Percentiles rank a stretch among this genome's conserved stretches.
phyloP scores from a whole-genome alignment of 371 early-diverging fungal genomes.

The Chytridium lagenaria region DNA sequence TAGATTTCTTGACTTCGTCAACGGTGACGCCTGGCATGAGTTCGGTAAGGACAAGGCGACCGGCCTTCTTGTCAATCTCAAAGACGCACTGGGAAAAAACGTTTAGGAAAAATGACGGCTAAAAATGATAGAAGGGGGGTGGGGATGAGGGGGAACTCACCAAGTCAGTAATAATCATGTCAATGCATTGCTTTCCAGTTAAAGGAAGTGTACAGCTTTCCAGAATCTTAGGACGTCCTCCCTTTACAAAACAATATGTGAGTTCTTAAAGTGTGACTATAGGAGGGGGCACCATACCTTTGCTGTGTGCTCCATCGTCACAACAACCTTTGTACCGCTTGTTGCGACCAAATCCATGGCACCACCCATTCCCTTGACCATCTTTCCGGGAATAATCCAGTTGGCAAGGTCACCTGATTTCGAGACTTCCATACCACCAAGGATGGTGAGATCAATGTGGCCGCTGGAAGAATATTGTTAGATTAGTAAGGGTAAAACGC shows the following conservation, averaged over 20 bases:
- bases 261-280: no score
- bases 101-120: background rate
- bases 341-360: slow-evolving; percentile 74
- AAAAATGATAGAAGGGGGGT: background rate
- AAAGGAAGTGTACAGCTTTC: slow-evolving; percentile 66
- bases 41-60: slow-evolving; percentile 50
- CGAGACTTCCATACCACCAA: slow-evolving; percentile 73
- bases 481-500: background rate
- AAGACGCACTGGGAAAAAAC: slow-evolving; percentile 36
- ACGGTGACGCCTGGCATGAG: slow-evolving; percentile 60
- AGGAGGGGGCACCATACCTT: slow-evolving; percentile 43
- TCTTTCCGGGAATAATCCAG: slow-evolving; percentile 75
- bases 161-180: slow-evolving; percentile 70
- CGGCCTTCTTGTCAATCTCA: slow-evolving; percentile 35
- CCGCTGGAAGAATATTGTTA: slow-evolving; percentile 31
- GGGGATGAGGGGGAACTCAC: slow-evolving; percentile 59
- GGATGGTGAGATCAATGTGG: slow-evolving; percentile 67
- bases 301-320: slow-evolving; percentile 75
- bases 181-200: slow-evolving; percentile 69
- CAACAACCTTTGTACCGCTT: slow-evolving; percentile 64
- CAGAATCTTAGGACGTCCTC: slow-evolving; percentile 69
- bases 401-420: slow-evolving; percentile 71
- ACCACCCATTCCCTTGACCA: slow-evolving; percentile 80
- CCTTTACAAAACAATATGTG: slow-evolving; percentile 15
- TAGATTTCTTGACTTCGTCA: slow-evolving; percentile 62